These are phyloP conservation scores for Ceratocystis cubensis DNA, from an alignment of 2,329 filamentous ascomycete species.

Conservation along the genomic window DNA sequence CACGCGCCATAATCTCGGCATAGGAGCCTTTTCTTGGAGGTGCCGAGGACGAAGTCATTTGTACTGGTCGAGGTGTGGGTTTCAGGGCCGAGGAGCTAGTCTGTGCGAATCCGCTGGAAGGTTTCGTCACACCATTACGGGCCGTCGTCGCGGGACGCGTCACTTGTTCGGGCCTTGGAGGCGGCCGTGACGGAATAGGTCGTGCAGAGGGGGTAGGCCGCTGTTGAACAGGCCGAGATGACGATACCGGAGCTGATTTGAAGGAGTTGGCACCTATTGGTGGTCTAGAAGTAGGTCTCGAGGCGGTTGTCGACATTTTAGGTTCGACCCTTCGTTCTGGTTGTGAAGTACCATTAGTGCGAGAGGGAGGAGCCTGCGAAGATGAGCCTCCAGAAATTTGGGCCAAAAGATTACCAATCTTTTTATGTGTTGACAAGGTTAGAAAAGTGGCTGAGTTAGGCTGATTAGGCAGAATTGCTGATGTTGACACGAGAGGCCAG, in stretches of 20 bases:
- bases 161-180: conserved; percentile 23
- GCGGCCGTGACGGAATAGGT: conserved; percentile 23
- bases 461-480: neutral
- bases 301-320: neutral
- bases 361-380: conserved; percentile 2
- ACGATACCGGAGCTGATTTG: conserved; percentile 10
- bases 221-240: conserved; percentile 23
- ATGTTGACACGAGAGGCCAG: neutral
- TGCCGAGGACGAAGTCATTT: neutral
- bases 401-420: conserved; percentile 20
- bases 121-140: conserved; percentile 15
- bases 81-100: neutral
- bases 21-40: conserved; percentile 61
- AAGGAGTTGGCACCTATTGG: neutral
- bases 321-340: neutral
- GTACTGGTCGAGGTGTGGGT: conserved; percentile 3
- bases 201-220: conserved; percentile 27
- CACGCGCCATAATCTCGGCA: conserved; percentile 60
- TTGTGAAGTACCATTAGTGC: neutral
- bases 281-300: neutral
- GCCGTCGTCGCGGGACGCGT: conserved; percentile 15
- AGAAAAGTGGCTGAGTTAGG: neutral
- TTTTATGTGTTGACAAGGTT: conserved; percentile 1
- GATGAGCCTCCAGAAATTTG: conserved; percentile 15
- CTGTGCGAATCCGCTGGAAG: neutral